Evolutionary conservation across 2,329 filamentous ascomycete species (phyloP), one percentile per base, ranked within the genome.

Genomic region (Hymenoscyphus fraxineus): DNA sequence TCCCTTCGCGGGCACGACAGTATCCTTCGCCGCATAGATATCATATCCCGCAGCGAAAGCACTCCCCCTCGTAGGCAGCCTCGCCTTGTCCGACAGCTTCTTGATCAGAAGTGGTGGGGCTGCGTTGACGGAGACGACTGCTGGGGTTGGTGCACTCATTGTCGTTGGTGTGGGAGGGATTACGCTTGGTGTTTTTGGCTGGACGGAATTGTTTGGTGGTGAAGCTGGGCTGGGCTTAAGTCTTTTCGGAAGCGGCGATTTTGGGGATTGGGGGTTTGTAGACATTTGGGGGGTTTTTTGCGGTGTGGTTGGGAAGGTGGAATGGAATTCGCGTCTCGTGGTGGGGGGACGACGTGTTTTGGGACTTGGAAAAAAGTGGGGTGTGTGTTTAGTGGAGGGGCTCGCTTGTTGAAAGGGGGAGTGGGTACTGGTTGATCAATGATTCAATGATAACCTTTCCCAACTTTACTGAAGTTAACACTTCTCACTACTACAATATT

Each of bases 1-100:
- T 70, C 93, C 93, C 66, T 91, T 84, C 1, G 90, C 87, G 0
- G 93, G 93, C 64, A 99, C 88, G 1, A 85, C 84, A 3, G 88
- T 89, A 44, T 89, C 85, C 73, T 86, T 86, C 2, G 92, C 85
- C 60, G 88, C 89, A 79, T 97, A 98, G 65, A 99, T 76, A 78
- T 99, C 95, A 80, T 98, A 98, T 41, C 95, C 95, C 0, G 95
- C 95, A 0, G 95, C 92, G 74, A 91, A 93, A 61, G 88, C 89
- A 70, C 91, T 96, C 70, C 95, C 95, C 63, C 94, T 88, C 0
- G 92, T 98, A 12, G 95, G 95, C 31, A 93, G 83, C 58, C 84
- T 85, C n/a, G 89, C 95, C 68, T 89, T 87, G 44, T 87, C 81
- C 9, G 90, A 90, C 65, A 98, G 88, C 78, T 96, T 93, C 83